Conservation (phyloP, 2,329 filamentous ascomycete genomes). For the Chaetomium sp. region DNA sequence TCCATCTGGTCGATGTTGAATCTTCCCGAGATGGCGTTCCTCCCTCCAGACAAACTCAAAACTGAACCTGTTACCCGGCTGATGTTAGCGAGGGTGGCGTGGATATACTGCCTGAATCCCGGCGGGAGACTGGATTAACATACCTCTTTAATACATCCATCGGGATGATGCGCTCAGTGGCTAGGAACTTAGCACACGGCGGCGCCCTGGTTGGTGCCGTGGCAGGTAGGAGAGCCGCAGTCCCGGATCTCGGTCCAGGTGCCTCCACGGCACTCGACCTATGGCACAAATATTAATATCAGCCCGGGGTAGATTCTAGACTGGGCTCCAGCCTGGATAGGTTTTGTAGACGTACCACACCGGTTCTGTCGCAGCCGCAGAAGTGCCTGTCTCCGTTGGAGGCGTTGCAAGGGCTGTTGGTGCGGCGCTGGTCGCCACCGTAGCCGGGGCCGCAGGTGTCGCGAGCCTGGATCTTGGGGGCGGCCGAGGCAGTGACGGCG, state of each 20-base stretch:
- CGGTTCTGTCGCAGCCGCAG: constrained; percentile 8
- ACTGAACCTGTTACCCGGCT: not conserved
- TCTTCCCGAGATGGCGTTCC: not conserved
- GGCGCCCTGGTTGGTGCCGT: not conserved
- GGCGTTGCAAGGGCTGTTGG: constrained; percentile 6
- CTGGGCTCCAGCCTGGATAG: not conserved
- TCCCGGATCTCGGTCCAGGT: constrained; percentile 3
- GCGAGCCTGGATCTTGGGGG: not conserved
- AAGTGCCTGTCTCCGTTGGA: constrained; percentile 10
- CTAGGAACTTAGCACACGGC: not conserved
- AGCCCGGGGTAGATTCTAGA: not conserved
- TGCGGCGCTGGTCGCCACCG: constrained; percentile 3
- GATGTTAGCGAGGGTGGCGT: not conserved
- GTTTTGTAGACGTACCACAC: not conserved
- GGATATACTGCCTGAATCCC: not conserved
- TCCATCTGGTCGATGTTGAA: constrained; percentile 4
- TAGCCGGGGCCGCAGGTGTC: constrained; percentile 3
- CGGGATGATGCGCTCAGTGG: not conserved
- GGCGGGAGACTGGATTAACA: not conserved
- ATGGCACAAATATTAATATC: not conserved
- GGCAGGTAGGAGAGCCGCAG: not conserved
- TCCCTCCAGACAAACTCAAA: not conserved
- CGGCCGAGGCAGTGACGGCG: constrained; percentile 1
- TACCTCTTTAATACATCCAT: not conserved
- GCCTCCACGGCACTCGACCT: constrained; percentile 6